Conservation (phyloP, 768 basidiomycete genomes). For the Amanita fuliginea region DNA sequence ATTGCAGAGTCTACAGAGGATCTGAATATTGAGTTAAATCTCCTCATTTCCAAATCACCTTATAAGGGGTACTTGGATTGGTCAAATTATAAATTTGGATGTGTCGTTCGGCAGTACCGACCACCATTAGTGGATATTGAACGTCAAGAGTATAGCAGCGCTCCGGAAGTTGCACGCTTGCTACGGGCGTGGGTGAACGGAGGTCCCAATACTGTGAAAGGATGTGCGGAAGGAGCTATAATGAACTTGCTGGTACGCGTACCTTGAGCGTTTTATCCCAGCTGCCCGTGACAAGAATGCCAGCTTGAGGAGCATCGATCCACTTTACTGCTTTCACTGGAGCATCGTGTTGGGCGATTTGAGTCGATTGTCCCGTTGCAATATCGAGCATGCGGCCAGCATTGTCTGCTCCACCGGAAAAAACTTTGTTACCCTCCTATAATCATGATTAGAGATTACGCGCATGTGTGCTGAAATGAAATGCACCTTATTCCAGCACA, state of each 20-base stretch:
- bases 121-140: constrained; percentile 75
- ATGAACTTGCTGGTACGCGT: constrained; percentile 10
- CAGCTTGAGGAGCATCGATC: constrained; percentile 63
- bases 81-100: constrained; percentile 83
- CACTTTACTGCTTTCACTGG: constrained; percentile 77
- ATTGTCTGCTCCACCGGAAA: constrained; percentile 93
- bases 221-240: constrained; percentile 1
- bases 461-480: background rate
- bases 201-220: constrained; percentile 85
- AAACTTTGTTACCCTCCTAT: constrained; percentile 82
- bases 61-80: constrained; percentile 71
- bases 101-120: constrained; percentile 88
- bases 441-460: constrained; percentile 5
- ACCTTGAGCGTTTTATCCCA: constrained; percentile 99
- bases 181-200: constrained; percentile 63
- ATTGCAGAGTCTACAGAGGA: constrained; percentile 52
- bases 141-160: constrained; percentile 84
- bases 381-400: constrained; percentile 91
- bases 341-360: constrained; percentile 87
- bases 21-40: constrained; percentile 4
- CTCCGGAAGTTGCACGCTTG: constrained; percentile 76
- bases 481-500: constrained; percentile 86
- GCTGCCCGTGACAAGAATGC: constrained; percentile 84
- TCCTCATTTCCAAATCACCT: constrained; percentile 29
- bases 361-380: constrained; percentile 65